Conservation (phyloP, 2,329 filamentous ascomycete genomes). For the Paracorniculantispora psalliotae region DNA sequence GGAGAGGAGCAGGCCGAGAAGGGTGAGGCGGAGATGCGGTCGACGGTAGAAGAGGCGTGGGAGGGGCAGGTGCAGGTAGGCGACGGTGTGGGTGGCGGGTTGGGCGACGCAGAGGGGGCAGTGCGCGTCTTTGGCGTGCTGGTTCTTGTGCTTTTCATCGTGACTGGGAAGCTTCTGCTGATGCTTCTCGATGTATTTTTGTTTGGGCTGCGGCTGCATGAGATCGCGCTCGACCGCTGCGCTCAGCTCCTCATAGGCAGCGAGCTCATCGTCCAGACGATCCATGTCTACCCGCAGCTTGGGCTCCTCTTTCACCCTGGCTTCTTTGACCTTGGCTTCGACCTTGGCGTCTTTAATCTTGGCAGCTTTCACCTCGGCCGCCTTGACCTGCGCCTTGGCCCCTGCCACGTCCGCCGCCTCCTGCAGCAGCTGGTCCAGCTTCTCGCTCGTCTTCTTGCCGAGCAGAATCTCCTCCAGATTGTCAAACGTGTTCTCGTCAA, state of each 20-base stretch:
- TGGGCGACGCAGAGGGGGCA: slow-evolving; percentile 10
- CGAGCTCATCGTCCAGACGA: slow-evolving; percentile 11
- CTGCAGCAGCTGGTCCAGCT: slow-evolving; percentile 22
- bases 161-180: no score
- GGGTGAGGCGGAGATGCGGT: slow-evolving; percentile 43
- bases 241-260: slow-evolving; percentile 6
- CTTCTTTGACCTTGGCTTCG: neutral
- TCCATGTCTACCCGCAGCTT: neutral
- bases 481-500: slow-evolving; percentile 57
- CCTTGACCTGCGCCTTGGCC: no score
- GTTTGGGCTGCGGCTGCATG: neutral
- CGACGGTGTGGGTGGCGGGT: slow-evolving; percentile 18
- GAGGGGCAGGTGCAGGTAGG: slow-evolving; percentile 39
- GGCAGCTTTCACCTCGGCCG: neutral
- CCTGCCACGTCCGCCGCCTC: slow-evolving; percentile 17
- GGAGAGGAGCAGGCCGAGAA: slow-evolving; percentile 42
- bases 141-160: neutral
- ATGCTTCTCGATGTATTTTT: neutral
- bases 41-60: slow-evolving; percentile 42
- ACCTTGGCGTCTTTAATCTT: no score
- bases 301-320: neutral
- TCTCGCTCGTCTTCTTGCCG: slow-evolving; percentile 28
- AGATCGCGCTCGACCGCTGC: slow-evolving; percentile 8
- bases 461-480: slow-evolving; percentile 49
- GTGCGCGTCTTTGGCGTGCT: neutral